phyloP scores from a whole-genome alignment of 1,284 basidiomycete genomes.

The Trichosporon asahii region DNA sequence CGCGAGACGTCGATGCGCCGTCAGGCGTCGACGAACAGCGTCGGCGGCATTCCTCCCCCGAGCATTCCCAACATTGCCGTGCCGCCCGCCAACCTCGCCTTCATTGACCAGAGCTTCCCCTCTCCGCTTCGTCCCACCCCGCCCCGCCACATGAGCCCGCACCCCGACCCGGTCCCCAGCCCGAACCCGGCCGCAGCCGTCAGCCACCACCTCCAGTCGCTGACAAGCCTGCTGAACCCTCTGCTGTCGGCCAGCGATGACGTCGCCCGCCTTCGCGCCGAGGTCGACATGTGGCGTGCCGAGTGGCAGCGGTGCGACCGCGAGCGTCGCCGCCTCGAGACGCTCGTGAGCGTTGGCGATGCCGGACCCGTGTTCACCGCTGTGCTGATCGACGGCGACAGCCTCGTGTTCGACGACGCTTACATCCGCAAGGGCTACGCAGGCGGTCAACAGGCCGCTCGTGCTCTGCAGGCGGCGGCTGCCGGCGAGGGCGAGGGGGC shows the following conservation, averaged over 20 bases:
- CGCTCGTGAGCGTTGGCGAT: conserved; percentile 27
- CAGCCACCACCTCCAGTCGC: conserved; percentile 29
- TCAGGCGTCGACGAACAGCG: conserved; percentile 19
- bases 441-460: conserved; percentile 43
- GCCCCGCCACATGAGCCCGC: conserved; percentile 8
- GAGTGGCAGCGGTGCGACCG: conserved; percentile 36
- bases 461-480: conserved; percentile 31
- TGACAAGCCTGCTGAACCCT: conserved; percentile 29
- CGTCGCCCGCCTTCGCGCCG: conserved; percentile 42
- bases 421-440: conserved; percentile 33
- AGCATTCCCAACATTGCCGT: background rate
- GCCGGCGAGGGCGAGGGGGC: conserved; percentile 15
- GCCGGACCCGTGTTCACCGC: conserved; percentile 33
- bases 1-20: conserved; percentile 24
- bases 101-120: conserved; percentile 19
- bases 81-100: conserved; percentile 8
- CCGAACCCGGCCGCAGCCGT: conserved; percentile 26
- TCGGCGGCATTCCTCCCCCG: background rate
- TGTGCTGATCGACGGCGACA: conserved; percentile 46
- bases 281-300: conserved; percentile 41
- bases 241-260: conserved; percentile 34
- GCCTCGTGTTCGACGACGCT: conserved; percentile 40
- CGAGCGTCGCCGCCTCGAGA: conserved; percentile 36
- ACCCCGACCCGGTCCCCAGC: background rate
- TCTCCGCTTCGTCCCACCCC: conserved; percentile 20